phyloP scores from a whole-genome alignment of 306 rosid species.

The Prinsepia uniflora region DNA sequence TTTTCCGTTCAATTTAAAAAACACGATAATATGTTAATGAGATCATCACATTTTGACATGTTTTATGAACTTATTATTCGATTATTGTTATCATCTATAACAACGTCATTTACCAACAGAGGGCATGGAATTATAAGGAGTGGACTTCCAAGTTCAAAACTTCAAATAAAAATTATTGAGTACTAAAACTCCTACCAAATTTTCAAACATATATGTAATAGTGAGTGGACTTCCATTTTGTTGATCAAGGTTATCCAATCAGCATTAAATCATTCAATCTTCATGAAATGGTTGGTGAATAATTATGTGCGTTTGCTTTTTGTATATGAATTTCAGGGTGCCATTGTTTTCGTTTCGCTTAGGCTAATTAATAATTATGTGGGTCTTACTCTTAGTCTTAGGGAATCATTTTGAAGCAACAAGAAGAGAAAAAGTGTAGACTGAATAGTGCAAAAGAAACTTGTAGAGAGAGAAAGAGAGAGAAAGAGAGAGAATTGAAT shows the following conservation, averaged over 20 bases:
- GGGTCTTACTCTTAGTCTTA: conserved; percentile 41
- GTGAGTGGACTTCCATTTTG: conserved; percentile 46
- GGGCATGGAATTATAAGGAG: no score
- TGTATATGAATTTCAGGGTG: conserved; percentile 42
- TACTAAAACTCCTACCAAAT: neutral
- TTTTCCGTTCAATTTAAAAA: no score
- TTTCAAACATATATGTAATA: conserved; percentile 22
- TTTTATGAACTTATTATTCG: no score
- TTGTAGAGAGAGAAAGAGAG: conserved; percentile 28
- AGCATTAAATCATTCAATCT: conserved; percentile 26
- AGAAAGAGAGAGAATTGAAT: conserved; percentile 28
- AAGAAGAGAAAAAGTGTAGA: conserved; percentile 35
- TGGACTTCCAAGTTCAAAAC: neutral
- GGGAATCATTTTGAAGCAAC: conserved; percentile 56
- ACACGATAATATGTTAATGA: no score
- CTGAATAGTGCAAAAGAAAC: conserved; percentile 46
- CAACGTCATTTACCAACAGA: no score
- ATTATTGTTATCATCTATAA: no score
- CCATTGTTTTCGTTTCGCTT: conserved; percentile 32
- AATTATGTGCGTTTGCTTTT: conserved; percentile 43
- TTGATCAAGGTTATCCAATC: conserved; percentile 44
- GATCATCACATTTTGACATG: no score
- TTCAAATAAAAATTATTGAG: no score
- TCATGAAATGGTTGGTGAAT: conserved; percentile 27
- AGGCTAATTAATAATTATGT: conserved; percentile 18